Evolutionary conservation across 2,329 filamentous ascomycete genomes (phyloP).

Genomic region (Colletotrichum trifolii): DNA sequence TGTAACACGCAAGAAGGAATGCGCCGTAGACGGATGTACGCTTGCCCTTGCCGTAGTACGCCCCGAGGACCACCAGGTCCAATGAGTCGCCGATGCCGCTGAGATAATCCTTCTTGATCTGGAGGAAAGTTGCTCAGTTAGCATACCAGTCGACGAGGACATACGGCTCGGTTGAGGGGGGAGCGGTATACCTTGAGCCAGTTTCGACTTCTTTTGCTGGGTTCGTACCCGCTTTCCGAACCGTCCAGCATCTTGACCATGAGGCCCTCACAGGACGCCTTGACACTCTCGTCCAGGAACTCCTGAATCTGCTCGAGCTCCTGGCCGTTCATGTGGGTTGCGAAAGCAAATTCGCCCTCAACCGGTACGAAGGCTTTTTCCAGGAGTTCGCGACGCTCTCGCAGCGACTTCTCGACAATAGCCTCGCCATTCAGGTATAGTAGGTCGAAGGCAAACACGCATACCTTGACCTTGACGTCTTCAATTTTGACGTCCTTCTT

Average conservation of each 20-base stretch:
- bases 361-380: conserved; percentile 77
- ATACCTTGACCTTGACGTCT: conserved; percentile 96
- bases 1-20: conserved; percentile 95
- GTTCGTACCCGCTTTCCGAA: conserved; percentile 91
- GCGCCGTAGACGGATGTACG: conserved; percentile 95
- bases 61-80: conserved; percentile 93
- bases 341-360: conserved; percentile 93
- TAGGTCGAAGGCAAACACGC: conserved; percentile 95
- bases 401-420: conserved; percentile 86
- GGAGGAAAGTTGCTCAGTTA: conserved; percentile 10
- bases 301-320: conserved; percentile 94
- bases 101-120: conserved; percentile 99
- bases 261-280: conserved; percentile 93
- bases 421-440: conserved; percentile 93
- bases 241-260: conserved; percentile 99
- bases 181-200: conserved; percentile 84
- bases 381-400: conserved; percentile 83
- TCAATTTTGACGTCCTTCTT: conserved; percentile 96
- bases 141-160: background rate
- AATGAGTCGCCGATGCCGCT: conserved; percentile 93
- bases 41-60: conserved; percentile 94
- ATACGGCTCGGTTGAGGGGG: background rate
- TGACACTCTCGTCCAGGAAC: conserved; percentile 93
- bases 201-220: conserved; percentile 94
- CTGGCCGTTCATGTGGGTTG: conserved; percentile 85